Conservation (phyloP, 495 filamentous ascomycete genomes). For the Trichoderma gamsii region DNA sequence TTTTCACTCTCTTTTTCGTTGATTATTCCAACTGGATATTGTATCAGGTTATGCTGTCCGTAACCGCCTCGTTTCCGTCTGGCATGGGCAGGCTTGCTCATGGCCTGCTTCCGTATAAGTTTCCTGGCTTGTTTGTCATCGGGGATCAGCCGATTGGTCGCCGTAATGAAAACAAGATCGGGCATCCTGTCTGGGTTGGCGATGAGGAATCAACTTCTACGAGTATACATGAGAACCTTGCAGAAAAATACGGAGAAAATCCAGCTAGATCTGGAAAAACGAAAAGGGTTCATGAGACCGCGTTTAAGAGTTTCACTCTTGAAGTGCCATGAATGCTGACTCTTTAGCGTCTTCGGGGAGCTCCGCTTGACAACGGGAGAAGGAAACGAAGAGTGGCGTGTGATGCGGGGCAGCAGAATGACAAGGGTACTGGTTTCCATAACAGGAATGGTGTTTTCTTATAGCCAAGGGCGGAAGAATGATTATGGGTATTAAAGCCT, state of each 20-base stretch:
- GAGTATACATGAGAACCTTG: neutral
- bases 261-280: neutral
- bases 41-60: neutral
- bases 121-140: constrained; percentile 2
- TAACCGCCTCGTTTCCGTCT: constrained; percentile 1
- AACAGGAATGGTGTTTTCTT: neutral
- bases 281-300: neutral
- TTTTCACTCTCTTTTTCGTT: neutral
- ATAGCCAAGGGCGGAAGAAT: neutral
- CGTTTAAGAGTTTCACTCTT: neutral
- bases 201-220: neutral
- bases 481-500: neutral
- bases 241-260: neutral
- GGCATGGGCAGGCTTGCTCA: neutral
- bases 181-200: neutral
- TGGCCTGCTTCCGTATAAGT: constrained; percentile 6
- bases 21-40: neutral
- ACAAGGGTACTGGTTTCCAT: constrained; percentile 11
- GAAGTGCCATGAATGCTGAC: neutral
- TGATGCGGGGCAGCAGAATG: neutral
- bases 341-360: neutral
- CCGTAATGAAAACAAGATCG: neutral
- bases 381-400: neutral
- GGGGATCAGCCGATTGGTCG: neutral
- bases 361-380: neutral